Evolutionary conservation across 352 stramenopile species (phyloP).

Genomic region (Phytophthora cactorum): DNA sequence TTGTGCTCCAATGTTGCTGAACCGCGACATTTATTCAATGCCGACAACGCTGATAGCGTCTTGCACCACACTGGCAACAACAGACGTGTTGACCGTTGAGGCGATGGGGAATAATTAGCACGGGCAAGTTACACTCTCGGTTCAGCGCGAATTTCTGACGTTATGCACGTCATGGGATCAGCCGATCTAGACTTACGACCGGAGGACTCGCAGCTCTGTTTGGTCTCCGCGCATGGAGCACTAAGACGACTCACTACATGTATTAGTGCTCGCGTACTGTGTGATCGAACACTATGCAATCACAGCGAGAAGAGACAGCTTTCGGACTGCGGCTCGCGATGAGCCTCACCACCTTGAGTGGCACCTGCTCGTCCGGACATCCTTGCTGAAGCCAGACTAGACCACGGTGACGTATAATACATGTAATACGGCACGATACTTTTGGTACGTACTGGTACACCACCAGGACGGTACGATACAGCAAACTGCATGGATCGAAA

Average conservation of each 20-base stretch:
- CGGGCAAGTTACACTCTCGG: conserved; percentile 4
- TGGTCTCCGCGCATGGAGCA: not conserved
- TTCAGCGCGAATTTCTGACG: conserved; percentile 5
- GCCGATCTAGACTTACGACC: conserved; percentile 10
- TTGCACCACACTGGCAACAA: conserved; percentile 9
- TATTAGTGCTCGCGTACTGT: not conserved
- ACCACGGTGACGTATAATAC: too few species aligned
- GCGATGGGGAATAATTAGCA: too few species aligned
- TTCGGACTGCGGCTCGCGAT: not conserved
- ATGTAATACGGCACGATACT: too few species aligned
- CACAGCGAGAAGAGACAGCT: conserved; percentile 1
- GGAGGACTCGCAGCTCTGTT: not conserved
- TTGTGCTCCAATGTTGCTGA: too few species aligned
- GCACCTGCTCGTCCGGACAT: too few species aligned
- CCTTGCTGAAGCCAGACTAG: not conserved
- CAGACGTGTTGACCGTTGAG: not conserved
- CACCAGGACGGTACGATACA: too few species aligned
- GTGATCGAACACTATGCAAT: conserved; percentile 14
- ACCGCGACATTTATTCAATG: too few species aligned
- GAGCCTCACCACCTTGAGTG: too few species aligned
- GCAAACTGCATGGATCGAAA: too few species aligned
- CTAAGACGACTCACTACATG: not conserved
- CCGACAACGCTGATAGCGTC: too few species aligned
- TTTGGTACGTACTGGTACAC: too few species aligned
- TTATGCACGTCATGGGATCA: conserved; percentile 7